These are phyloP conservation scores for Crassisporium funariophilum DNA, from an alignment of 768 basidiomycete species.

Conservation along the genomic window DNA sequence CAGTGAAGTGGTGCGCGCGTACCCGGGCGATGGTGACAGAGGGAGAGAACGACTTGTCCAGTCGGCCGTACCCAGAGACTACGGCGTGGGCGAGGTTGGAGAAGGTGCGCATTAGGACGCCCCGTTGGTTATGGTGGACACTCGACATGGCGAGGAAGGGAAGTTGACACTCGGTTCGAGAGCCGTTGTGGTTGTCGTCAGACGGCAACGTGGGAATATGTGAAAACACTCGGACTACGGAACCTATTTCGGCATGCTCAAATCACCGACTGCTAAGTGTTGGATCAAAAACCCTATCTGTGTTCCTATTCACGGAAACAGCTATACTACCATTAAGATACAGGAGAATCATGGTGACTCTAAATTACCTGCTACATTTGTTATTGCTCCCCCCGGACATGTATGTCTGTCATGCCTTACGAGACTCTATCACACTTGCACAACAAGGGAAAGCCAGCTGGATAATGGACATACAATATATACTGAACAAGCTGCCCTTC, in stretches of 20 bases:
- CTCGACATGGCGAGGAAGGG: constrained; percentile 19
- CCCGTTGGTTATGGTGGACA: constrained; percentile 20
- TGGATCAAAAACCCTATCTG: too few species aligned
- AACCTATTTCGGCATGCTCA: not conserved
- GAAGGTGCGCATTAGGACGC: constrained; percentile 20
- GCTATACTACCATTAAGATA: too few species aligned
- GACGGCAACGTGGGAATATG: constrained; percentile 19
- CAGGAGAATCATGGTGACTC: too few species aligned
- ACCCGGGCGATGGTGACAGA: constrained; percentile 62
- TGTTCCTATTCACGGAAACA: too few species aligned
- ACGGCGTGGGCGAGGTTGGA: constrained; percentile 46
- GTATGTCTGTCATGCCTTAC: too few species aligned
- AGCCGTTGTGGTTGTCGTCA: constrained; percentile 17
- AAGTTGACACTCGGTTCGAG: constrained; percentile 3
- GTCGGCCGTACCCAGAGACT: constrained; percentile 59
- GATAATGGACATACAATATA: too few species aligned
- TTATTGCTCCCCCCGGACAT: too few species aligned
- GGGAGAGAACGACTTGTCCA: constrained; percentile 80
- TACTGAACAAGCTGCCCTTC: too few species aligned
- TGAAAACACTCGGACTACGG: not conserved
- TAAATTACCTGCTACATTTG: too few species aligned
- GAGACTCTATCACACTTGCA: too few species aligned
- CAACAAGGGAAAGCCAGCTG: too few species aligned
- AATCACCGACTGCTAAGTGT: not conserved
- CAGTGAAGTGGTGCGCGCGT: constrained; percentile 54